Percentiles rank a stretch among this genome's conserved stretches.
Evolutionary conservation across 2,329 filamentous ascomycete species (phyloP).

Genomic region (Verticillium zaregamsianum): DNA sequence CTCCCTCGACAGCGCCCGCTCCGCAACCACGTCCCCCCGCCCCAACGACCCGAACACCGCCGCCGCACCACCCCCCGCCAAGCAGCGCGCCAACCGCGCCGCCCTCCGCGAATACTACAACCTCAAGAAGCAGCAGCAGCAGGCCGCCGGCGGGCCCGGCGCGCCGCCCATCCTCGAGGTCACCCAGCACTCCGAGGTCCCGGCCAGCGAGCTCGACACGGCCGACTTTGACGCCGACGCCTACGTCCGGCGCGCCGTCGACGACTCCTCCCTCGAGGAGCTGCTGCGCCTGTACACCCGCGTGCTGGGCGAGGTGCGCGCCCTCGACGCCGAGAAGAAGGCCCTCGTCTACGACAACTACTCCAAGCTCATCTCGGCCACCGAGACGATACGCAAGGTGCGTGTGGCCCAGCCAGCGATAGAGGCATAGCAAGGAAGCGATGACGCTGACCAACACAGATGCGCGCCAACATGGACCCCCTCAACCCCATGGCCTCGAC

Average conservation of each 20-base stretch:
- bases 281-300: conserved; percentile 67
- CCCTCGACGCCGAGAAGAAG: conserved; percentile 93
- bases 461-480: conserved; percentile 78
- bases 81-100: conserved; percentile 66
- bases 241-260: conserved; percentile 60
- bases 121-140: conserved; percentile 48
- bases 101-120: conserved; percentile 96
- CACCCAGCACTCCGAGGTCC: conserved; percentile 51
- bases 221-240: conserved; percentile 67
- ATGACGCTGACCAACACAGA: conserved; percentile 33
- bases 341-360: conserved; percentile 98
- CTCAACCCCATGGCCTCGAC: conserved; percentile 70
- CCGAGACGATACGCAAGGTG: conserved; percentile 85
- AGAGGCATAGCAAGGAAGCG: no score
- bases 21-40: conserved; percentile 53
- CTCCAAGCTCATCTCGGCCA: conserved; percentile 92
- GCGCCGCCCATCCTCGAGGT: conserved; percentile 35
- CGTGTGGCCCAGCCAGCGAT: conserved; percentile 4
- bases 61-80: conserved; percentile 26
- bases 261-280: conserved; percentile 61
- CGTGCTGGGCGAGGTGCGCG: conserved; percentile 76
- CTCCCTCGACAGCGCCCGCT: conserved; percentile 64
- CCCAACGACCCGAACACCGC: conserved; percentile 24
- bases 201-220: conserved; percentile 68
- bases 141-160: conserved; percentile 26